A percentile compares a stretch with the other conserved stretches of the same genome.
Evolutionary conservation across 139 green algal species (phyloP).

Genomic region (Coelastrella sp.): DNA sequence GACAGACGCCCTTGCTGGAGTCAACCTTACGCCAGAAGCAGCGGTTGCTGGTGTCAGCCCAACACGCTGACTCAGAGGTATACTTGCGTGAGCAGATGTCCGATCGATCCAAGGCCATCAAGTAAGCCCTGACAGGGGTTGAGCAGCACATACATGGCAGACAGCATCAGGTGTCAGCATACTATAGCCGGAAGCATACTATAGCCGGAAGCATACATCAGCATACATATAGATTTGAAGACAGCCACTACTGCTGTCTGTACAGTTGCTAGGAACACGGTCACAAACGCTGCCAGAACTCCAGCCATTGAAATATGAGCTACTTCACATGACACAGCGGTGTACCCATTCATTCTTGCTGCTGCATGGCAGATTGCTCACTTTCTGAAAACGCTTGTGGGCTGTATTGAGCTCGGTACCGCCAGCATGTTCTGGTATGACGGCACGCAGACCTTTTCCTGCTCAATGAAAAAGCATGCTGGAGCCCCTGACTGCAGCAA

Average conservation of each 20-base stretch:
- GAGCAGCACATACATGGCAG: neutral
- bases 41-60: constrained; percentile 12
- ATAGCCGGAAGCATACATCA: neutral
- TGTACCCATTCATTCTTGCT: too few relatives aligned
- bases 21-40: constrained; percentile 42
- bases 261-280: too few relatives aligned
- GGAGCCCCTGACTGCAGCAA: neutral
- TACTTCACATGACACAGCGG: neutral
- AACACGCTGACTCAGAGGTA: constrained; percentile 8
- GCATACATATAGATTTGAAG: too few relatives aligned
- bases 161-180: neutral
- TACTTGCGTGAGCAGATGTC: constrained; percentile 2
- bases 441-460: neutral
- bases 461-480: constrained; percentile 18
- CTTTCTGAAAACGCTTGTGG: constrained; percentile 21
- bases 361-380: neutral
- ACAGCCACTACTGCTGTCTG: too few relatives aligned
- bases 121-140: constrained; percentile 18
- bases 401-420: neutral
- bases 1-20: neutral
- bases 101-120: constrained; percentile 24
- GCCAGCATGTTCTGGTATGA: constrained; percentile 30
- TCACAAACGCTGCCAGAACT: too few relatives aligned
- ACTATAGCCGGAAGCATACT: neutral
- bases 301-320: neutral